Evolutionary conservation across 192 early-diverging fungal genomes (phyloP).

Genomic region (Coemansia sp.): DNA sequence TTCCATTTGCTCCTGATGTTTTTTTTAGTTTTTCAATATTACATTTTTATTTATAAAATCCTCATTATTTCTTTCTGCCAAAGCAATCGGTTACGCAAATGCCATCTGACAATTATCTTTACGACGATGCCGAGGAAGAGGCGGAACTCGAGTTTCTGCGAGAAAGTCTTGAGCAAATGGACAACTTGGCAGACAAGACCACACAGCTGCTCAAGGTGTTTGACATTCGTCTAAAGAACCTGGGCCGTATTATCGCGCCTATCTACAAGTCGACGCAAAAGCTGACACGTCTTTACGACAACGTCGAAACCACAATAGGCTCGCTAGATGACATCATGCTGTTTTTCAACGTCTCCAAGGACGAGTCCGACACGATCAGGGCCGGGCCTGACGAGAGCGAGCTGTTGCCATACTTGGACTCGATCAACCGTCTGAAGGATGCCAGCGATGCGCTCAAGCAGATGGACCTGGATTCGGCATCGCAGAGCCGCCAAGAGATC

Average conservation of each 20-base stretch:
- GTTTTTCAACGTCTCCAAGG: conserved; percentile 55
- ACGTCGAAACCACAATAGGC: conserved; percentile 50
- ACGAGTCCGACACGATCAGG: conserved; percentile 49
- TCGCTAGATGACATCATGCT: conserved; percentile 53
- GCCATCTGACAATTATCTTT: conserved; percentile 38
- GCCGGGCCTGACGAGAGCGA: conserved; percentile 54
- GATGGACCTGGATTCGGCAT: conserved; percentile 49
- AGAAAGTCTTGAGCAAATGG: conserved; percentile 59
- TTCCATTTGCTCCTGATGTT: no score
- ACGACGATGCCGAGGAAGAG: conserved; percentile 54
- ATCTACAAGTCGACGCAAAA: conserved; percentile 58
- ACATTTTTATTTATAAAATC: no score
- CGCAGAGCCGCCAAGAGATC: conserved; percentile 49
- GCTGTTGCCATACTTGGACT: conserved; percentile 57
- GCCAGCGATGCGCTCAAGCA: conserved; percentile 52
- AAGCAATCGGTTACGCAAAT: conserved; percentile 9
- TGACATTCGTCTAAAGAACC: conserved; percentile 54
- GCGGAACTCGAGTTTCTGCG: conserved; percentile 56
- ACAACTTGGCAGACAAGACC: conserved; percentile 54
- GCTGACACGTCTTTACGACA: conserved; percentile 47
- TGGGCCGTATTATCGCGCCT: conserved; percentile 51
- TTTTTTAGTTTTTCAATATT: no score
- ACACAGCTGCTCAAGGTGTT: conserved; percentile 54
- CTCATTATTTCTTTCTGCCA: background rate
- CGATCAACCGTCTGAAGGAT: conserved; percentile 56